Evolutionary conservation across 192 early-diverging fungal genomes (phyloP), one percentile per base, ranked within the genome.

Genomic region (Phycomyces blakesleeanus): DNA sequence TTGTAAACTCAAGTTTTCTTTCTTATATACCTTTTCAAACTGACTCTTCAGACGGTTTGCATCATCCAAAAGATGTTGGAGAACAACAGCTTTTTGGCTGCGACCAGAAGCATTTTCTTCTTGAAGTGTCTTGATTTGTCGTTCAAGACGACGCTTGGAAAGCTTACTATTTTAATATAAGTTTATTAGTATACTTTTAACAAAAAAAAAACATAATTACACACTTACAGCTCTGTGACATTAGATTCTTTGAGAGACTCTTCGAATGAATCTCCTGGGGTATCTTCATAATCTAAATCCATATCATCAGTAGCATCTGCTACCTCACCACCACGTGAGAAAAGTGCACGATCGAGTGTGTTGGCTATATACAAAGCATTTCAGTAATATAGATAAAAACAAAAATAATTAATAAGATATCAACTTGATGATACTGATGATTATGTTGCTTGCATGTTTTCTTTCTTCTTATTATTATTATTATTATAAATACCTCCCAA

Each of bases 401-500:
- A n/a, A n/a, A n/a, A n/a, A n/a, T n/a, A n/a, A n/a, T n/a, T n/a
- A n/a, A n/a, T n/a, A n/a, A n/a, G n/a, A n/a, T n/a, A n/a, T n/a
- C n/a, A n/a, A n/a, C n/a, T n/a, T n/a, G n/a, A n/a, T n/a, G n/a
- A n/a, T n/a, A n/a, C n/a, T n/a, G n/a, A n/a, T n/a, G n/a, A n/a
- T n/a, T n/a, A n/a, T n/a, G n/a, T n/a, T 53, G 10, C 24, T 25
- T 18, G 5, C n/a, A 41, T 41, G 15, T 24, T 40, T 40, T 57
- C 34, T 15, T 55, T 55, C 16, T 53, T 53, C 11, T 25, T 5
- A 24, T 54, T 14, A 27, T 54, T 54, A 6, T 54, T 54, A 24
- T 38, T 4, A 55, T 42, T 38, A 37, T 51, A 60, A 50, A 66
- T 74, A 70, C 85, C 85, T 16, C 71, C 80, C 16, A 94, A 77